phyloP scores from a whole-genome alignment of 331 rosid species.

The Malus hybrid region DNA sequence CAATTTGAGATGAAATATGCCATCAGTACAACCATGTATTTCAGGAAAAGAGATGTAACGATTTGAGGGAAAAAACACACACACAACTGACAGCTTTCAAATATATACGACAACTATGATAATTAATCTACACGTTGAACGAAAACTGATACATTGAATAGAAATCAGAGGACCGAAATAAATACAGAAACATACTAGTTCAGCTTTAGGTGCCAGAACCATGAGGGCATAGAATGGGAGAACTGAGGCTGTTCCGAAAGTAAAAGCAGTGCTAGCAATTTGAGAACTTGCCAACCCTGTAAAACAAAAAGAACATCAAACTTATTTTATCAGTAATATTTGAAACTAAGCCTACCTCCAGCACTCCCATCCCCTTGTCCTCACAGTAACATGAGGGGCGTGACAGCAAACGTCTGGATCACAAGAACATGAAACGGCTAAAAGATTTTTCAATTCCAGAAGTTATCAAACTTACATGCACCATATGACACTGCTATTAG shows the following conservation, averaged over 20 bases:
- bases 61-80: not conserved
- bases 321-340: not conserved
- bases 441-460: not conserved
- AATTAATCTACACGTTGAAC: not conserved
- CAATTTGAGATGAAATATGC: not conserved
- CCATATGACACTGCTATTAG: not conserved
- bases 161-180: not conserved
- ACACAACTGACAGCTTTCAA: not conserved
- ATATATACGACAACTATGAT: not conserved
- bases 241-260: slow-evolving; percentile 78
- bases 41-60: not conserved
- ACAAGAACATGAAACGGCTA: not conserved
- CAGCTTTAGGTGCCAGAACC: slow-evolving; percentile 87
- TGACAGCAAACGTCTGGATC: not conserved
- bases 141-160: not conserved
- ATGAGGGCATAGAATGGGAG: slow-evolving; percentile 92
- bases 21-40: not conserved
- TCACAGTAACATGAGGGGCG: not conserved
- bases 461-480: not conserved
- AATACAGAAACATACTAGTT: slow-evolving; percentile 45
- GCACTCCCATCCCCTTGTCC: not conserved
- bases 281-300: slow-evolving; percentile 64
- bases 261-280: slow-evolving; percentile 65
- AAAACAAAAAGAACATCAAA: not conserved
- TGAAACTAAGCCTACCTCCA: not conserved